A percentile compares a stretch with the other conserved stretches of the same genome.
These are phyloP conservation scores for Talaromyces pinophilus DNA, from an alignment of 2,329 filamentous ascomycete genomes.

Conservation along the genomic window DNA sequence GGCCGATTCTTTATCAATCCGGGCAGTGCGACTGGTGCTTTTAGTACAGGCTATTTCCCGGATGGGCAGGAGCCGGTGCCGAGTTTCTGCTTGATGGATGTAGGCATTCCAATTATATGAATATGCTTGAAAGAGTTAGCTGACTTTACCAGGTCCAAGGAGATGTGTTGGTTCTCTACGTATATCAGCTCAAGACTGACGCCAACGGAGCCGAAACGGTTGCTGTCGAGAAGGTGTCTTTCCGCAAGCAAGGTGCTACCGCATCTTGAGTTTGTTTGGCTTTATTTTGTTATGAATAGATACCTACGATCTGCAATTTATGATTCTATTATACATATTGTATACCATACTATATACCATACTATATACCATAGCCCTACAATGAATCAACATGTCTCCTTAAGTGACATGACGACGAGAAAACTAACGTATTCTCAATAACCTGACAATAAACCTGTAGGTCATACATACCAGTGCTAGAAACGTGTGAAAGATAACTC, in stretches of 20 bases:
- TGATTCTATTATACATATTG: not conserved
- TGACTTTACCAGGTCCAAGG: conserved; percentile 73
- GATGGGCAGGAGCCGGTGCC: conserved; percentile 72
- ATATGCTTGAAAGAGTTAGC: conserved; percentile 3
- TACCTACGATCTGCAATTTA: conserved; percentile 11
- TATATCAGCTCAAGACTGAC: conserved; percentile 82
- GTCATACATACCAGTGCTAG: not conserved
- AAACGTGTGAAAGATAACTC: not conserved
- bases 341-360: conserved; percentile 2
- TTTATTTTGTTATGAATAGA: conserved; percentile 15
- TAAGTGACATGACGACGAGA: not conserved
- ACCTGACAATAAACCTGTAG: not conserved
- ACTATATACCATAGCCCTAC: conserved; percentile 1
- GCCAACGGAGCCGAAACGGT: conserved; percentile 76
- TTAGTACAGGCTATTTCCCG: conserved; percentile 61
- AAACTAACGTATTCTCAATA: not conserved
- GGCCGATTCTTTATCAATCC: conserved; percentile 72
- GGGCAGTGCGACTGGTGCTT: conserved; percentile 66
- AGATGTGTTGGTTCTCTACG: conserved; percentile 91
- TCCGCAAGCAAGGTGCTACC: conserved; percentile 71
- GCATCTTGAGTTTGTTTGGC: conserved; percentile 45
- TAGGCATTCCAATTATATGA: conserved; percentile 39
- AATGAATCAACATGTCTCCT: not conserved
- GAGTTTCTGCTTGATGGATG: conserved; percentile 97
- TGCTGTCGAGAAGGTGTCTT: conserved; percentile 82